These are phyloP conservation scores for Monilinia polystroma DNA, from an alignment of 2,329 filamentous ascomycete species.

Conservation along the genomic window DNA sequence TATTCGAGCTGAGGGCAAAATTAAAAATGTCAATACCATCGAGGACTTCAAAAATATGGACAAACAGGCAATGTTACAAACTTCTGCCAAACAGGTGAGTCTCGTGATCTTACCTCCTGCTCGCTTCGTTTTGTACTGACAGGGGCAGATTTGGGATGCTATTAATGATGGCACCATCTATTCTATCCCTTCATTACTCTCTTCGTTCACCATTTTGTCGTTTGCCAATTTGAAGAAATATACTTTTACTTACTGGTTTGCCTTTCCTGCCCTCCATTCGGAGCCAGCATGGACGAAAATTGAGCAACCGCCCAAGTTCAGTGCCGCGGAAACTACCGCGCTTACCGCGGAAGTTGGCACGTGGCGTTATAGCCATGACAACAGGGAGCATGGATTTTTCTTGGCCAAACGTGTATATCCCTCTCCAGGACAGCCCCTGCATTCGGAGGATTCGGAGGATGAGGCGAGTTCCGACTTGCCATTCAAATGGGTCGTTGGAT, in stretches of 20 bases:
- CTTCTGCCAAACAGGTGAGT: conserved; percentile 73
- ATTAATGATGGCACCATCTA: conserved; percentile 97
- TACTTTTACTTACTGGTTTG: conserved; percentile 97
- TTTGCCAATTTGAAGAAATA: conserved; percentile 98
- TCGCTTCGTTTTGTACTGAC: conserved; percentile 15
- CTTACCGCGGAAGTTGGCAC: conserved; percentile 83
- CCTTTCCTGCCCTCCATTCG: conserved; percentile 89
- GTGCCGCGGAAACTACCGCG: conserved; percentile 67
- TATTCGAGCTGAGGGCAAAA: conserved; percentile 85
- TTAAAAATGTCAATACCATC: conserved; percentile 94
- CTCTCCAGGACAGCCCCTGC: conserved; percentile 41
- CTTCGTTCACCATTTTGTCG: conserved; percentile 84
- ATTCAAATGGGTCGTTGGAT: conserved; percentile 77
- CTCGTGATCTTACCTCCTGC: background rate
- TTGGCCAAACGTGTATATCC: conserved; percentile 72
- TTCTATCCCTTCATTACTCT: conserved; percentile 85
- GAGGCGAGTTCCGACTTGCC: conserved; percentile 43
- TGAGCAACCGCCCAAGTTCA: conserved; percentile 53
- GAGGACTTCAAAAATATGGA: conserved; percentile 88
- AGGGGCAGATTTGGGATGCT: conserved; percentile 85
- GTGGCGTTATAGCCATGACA: conserved; percentile 81
- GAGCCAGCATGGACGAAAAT: conserved; percentile 75
- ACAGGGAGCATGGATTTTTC: conserved; percentile 90
- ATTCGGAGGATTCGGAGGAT: conserved; percentile 54
- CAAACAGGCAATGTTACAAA: conserved; percentile 73